phyloP scores from a whole-genome alignment of 1,284 basidiomycete species.

The Phellinidium pouzarii region DNA sequence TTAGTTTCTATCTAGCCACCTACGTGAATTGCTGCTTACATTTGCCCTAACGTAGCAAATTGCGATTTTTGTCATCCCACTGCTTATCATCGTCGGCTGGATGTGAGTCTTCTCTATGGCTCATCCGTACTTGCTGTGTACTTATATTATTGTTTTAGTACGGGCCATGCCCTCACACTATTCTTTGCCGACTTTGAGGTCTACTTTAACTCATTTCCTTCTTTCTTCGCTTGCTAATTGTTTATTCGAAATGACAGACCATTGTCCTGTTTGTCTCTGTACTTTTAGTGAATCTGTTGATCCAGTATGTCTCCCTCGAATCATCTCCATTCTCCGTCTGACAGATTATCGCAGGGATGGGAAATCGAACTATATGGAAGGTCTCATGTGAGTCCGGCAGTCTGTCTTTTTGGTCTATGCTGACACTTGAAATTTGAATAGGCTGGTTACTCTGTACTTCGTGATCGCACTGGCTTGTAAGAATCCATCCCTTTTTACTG shows the following conservation, averaged over 20 bases:
- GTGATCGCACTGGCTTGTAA: slow-evolving; percentile 37
- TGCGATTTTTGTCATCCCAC: slow-evolving; percentile 79
- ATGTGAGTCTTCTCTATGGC: slow-evolving; percentile 37
- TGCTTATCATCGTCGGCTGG: slow-evolving; percentile 82
- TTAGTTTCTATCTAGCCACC: slow-evolving; percentile 25
- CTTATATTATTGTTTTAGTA: slow-evolving; percentile 31
- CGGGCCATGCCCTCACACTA: slow-evolving; percentile 74
- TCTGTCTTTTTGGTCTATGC: neutral
- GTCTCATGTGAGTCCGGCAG: slow-evolving; percentile 47
- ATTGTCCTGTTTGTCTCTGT: slow-evolving; percentile 81
- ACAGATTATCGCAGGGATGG: slow-evolving; percentile 47
- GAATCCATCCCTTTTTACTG: slow-evolving; percentile 5
- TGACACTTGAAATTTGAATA: slow-evolving; percentile 14
- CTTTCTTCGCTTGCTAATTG: slow-evolving; percentile 13
- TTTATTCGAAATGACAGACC: slow-evolving; percentile 46
- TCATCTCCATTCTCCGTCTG: neutral
- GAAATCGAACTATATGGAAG: slow-evolving; percentile 85
- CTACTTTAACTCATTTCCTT: slow-evolving; percentile 15
- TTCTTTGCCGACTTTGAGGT: slow-evolving; percentile 81
- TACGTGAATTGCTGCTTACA: slow-evolving; percentile 3
- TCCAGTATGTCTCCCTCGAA: slow-evolving; percentile 48
- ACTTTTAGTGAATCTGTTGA: slow-evolving; percentile 72
- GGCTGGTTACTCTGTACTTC: slow-evolving; percentile 44
- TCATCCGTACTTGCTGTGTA: slow-evolving; percentile 17
- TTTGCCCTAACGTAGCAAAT: slow-evolving; percentile 57